Evolutionary conservation across 2,329 filamentous ascomycete genomes (phyloP).

Genomic region (Penicillium hesseltinei): DNA sequence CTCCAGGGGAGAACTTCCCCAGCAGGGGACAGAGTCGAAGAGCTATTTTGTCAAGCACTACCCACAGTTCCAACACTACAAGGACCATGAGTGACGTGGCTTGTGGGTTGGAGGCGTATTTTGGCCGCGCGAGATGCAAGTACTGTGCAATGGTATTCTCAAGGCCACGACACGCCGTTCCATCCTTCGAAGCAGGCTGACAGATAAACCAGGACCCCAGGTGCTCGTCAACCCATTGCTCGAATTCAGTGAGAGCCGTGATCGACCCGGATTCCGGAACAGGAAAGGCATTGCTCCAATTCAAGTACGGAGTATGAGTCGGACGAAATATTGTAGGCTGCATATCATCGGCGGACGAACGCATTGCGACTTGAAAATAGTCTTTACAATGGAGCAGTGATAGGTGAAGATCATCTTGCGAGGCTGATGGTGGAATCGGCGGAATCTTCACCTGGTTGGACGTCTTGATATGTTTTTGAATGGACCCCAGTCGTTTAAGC

Average conservation of each 20-base stretch:
- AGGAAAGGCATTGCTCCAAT: neutral
- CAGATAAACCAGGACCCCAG: neutral
- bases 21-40: neutral
- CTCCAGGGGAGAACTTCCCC: too few species aligned
- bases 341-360: neutral
- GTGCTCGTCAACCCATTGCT: neutral
- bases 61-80: neutral
- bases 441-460: neutral
- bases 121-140: neutral
- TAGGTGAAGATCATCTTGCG: neutral
- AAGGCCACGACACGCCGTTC: neutral
- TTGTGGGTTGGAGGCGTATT: neutral
- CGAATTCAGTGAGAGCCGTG: neutral
- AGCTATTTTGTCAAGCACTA: neutral
- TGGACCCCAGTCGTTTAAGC: neutral
- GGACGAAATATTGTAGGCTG: neutral
- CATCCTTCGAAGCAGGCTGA: neutral
- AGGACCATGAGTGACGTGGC: neutral
- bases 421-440: neutral
- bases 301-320: neutral
- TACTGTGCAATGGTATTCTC: neutral
- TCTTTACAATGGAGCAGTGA: neutral
- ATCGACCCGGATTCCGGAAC: neutral
- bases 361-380: neutral
- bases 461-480: neutral